Conservation (phyloP, 108 stramenopile species). For the Craspedostauros australis region DNA sequence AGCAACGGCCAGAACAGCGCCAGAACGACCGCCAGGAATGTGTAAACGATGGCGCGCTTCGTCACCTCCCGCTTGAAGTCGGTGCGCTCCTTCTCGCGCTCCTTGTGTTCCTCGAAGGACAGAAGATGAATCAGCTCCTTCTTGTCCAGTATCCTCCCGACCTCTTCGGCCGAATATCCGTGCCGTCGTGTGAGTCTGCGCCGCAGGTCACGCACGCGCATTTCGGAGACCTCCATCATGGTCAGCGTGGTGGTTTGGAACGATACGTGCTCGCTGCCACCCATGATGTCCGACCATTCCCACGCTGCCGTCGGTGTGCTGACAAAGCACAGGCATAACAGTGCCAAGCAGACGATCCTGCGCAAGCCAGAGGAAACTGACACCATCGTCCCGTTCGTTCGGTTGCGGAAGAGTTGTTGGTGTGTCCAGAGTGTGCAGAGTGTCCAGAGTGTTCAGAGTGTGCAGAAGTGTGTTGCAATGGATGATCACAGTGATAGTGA, state of each 20-base stretch:
- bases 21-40: slow-evolving; percentile 42
- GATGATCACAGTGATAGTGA: too few species aligned
- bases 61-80: slow-evolving; percentile 42
- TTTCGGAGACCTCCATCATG: slow-evolving; percentile 59
- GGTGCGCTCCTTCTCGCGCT: slow-evolving; percentile 39
- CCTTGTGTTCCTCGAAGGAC: slow-evolving; percentile 75
- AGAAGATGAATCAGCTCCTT: slow-evolving; percentile 77
- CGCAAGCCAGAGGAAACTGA: too few species aligned
- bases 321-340: too few species aligned
- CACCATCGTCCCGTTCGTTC: too few species aligned
- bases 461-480: too few species aligned
- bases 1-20: slow-evolving; percentile 67
- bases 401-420: too few species aligned
- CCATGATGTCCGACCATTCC: slow-evolving; percentile 27
- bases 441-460: too few species aligned
- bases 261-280: neutral
- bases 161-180: slow-evolving; percentile 72
- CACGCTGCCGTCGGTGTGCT: too few species aligned
- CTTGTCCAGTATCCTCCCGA: slow-evolving; percentile 82
- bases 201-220: slow-evolving; percentile 80
- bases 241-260: slow-evolving; percentile 36
- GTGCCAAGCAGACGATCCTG: too few species aligned
- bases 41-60: slow-evolving; percentile 30
- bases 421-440: too few species aligned
- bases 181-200: slow-evolving; percentile 66